phyloP scores from a whole-genome alignment of 805 yeast genomes.

The Isabelozyma heimii region DNA sequence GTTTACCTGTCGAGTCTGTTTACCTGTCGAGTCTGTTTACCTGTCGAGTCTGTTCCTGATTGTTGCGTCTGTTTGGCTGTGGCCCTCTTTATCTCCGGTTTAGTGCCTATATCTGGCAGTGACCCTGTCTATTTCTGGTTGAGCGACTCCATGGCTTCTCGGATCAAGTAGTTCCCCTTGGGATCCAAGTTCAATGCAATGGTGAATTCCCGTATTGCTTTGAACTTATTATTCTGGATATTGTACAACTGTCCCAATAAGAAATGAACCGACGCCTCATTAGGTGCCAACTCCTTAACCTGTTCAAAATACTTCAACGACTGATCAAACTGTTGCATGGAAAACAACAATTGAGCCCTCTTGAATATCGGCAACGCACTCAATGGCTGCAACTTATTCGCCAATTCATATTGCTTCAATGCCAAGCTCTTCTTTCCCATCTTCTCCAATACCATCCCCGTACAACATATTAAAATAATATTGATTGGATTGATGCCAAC shows the following conservation, averaged over 20 bases:
- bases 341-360: constrained; percentile 76
- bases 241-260: constrained; percentile 84
- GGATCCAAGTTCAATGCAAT: constrained; percentile 90
- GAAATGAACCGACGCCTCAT: constrained; percentile 92
- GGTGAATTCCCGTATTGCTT: constrained; percentile 83
- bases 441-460: constrained; percentile 89
- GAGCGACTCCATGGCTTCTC: constrained; percentile 72
- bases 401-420: constrained; percentile 75
- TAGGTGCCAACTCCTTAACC: constrained; percentile 78
- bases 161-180: constrained; percentile 80
- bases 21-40: too few relatives aligned
- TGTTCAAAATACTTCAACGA: constrained; percentile 76
- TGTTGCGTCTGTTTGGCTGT: too few relatives aligned
- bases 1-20: too few relatives aligned
- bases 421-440: constrained; percentile 69
- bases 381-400: constrained; percentile 78
- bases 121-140: constrained; percentile 20
- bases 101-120: too few relatives aligned
- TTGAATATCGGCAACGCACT: constrained; percentile 86
- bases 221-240: constrained; percentile 65
- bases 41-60: too few relatives aligned
- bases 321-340: constrained; percentile 65
- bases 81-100: too few relatives aligned
- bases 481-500: constrained; percentile 86
- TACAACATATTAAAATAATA: constrained; percentile 84